phyloP scores from a whole-genome alignment of 805 yeast genomes.

The Clavispora asparagi region DNA sequence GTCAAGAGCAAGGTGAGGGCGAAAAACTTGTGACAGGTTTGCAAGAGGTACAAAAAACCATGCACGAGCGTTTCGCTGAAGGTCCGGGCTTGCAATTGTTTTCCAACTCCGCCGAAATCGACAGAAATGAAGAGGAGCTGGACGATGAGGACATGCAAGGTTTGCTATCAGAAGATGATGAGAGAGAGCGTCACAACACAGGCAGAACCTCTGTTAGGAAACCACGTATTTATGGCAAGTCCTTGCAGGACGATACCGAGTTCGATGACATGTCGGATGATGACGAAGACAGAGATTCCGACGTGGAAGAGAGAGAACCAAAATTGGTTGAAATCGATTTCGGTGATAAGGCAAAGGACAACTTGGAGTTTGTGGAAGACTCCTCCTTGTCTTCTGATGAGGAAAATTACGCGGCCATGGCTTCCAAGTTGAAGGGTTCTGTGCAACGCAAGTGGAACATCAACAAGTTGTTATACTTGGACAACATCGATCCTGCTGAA shows the following conservation, averaged over 20 bases:
- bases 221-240: constrained; percentile 49
- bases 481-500: constrained; percentile 68
- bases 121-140: constrained; percentile 28
- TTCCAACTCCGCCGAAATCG: constrained; percentile 51
- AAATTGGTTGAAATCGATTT: constrained; percentile 47
- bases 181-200: constrained; percentile 36
- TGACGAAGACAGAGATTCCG: constrained; percentile 19
- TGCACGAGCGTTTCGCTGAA: constrained; percentile 51
- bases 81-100: constrained; percentile 76
- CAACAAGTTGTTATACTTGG: constrained; percentile 73
- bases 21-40: constrained; percentile 79
- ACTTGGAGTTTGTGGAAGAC: constrained; percentile 42
- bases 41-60: constrained; percentile 61
- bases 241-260: constrained; percentile 45
- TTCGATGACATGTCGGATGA: constrained; percentile 37
- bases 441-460: constrained; percentile 66
- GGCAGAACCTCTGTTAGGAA: constrained; percentile 67
- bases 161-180: constrained; percentile 26
- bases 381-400: constrained; percentile 41
- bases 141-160: constrained; percentile 35
- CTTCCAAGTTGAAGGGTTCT: constrained; percentile 55
- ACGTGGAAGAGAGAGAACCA: constrained; percentile 32
- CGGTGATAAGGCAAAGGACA: constrained; percentile 26
- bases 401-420: constrained; percentile 44
- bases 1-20: constrained; percentile 75